phyloP scores from a whole-genome alignment of 2,329 filamentous ascomycete species.

The Calonectria leucothoes region DNA sequence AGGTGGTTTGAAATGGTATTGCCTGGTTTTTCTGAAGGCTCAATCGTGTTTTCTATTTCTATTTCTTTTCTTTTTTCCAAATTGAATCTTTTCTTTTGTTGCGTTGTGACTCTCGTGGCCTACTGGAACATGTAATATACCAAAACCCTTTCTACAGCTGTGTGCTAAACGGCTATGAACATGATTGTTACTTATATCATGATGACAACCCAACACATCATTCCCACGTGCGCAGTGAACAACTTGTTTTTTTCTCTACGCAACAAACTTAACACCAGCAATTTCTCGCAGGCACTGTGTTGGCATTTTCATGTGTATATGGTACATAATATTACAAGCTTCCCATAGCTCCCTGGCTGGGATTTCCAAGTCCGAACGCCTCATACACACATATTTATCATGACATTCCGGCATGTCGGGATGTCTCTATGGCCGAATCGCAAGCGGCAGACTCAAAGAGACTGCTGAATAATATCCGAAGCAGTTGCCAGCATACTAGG shows the following conservation, averaged over 20 bases:
- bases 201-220: background rate
- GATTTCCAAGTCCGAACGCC: slow-evolving; percentile 10
- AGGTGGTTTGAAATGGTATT: no score
- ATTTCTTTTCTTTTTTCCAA: no score
- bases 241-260: no score
- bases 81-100: no score
- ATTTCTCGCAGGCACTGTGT: background rate
- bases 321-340: slow-evolving; percentile 18
- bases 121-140: no score
- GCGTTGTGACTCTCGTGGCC: no score
- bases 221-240: background rate
- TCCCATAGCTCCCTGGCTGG: background rate
- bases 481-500: background rate
- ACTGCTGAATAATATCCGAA: background rate
- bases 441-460: background rate
- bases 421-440: background rate
- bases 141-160: no score
- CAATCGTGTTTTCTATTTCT: no score
- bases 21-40: no score
- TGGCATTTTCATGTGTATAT: slow-evolving; percentile 6
- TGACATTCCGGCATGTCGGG: background rate
- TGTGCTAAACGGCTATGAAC: no score
- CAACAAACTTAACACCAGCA: no score
- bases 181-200: no score
- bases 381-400: background rate